phyloP scores from a whole-genome alignment of 2,329 filamentous ascomycete genomes.

The Neofusicoccum cordaticola region DNA sequence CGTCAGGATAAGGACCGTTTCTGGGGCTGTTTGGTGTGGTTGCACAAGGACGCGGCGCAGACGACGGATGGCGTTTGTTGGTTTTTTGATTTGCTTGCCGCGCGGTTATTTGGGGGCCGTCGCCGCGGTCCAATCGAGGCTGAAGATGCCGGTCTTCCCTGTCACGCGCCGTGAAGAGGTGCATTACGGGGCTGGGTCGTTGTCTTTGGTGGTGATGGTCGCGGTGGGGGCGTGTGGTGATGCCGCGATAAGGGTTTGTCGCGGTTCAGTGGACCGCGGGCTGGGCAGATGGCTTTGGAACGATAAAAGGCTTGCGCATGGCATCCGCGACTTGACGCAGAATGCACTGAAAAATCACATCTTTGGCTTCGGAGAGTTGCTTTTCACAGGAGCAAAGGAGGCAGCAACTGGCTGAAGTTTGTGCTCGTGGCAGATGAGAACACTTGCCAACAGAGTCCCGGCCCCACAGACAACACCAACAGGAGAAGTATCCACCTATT shows the following conservation, averaged over 20 bases:
- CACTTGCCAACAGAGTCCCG: no score
- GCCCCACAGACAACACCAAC: no score
- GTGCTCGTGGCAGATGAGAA: no score
- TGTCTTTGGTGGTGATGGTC: neutral
- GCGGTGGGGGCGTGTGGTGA: neutral
- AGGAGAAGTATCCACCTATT: no score
- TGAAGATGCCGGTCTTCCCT: neutral
- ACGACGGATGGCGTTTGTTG: neutral
- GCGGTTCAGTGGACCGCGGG: no score
- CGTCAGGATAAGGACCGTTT: slow-evolving; percentile 2
- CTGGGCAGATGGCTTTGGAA: no score
- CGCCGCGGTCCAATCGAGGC: neutral
- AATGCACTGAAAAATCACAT: no score
- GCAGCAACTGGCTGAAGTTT: no score
- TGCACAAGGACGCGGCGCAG: neutral
- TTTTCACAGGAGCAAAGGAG: no score
- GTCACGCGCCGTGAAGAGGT: neutral
- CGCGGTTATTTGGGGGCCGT: neutral
- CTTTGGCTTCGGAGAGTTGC: no score
- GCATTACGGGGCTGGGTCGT: neutral
- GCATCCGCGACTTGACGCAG: no score
- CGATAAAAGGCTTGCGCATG: no score
- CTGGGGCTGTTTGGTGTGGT: neutral
- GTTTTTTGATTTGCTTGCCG: neutral
- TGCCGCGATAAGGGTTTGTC: neutral